Percentiles rank a stretch among this genome's conserved stretches.
Conservation (phyloP, 106 monocot genomes). For the Posidonia australis region DNA sequence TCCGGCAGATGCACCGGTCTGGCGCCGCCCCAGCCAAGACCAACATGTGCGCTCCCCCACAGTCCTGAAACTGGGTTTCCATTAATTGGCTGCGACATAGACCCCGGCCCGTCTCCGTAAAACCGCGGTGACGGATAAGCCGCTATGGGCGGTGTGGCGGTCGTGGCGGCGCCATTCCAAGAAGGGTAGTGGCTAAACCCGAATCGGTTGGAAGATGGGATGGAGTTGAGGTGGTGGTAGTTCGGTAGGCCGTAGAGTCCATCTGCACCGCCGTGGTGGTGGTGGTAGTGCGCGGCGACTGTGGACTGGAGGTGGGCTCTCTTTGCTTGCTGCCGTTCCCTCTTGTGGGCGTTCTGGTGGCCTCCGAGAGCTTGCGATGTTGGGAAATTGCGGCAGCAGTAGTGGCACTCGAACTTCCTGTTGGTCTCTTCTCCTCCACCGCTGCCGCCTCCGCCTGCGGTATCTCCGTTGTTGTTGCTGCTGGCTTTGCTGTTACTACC, state of each 20-base stretch:
- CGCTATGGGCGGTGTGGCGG: neutral
- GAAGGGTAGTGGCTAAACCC: slow-evolving; percentile 1
- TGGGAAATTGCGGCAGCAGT: slow-evolving; percentile 88
- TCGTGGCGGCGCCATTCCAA: neutral
- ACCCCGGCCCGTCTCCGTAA: slow-evolving; percentile 6
- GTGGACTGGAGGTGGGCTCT: slow-evolving; percentile 67
- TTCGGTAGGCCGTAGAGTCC: slow-evolving; percentile 61
- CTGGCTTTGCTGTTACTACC: neutral
- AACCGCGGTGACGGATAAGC: neutral
- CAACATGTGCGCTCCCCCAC: slow-evolving; percentile 10
- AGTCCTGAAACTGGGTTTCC: slow-evolving; percentile 17
- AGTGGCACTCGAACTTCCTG: slow-evolving; percentile 89
- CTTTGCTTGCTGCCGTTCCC: slow-evolving; percentile 83
- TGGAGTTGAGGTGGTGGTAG: slow-evolving; percentile 22
- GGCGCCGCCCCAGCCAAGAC: neutral
- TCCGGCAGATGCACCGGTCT: neutral
- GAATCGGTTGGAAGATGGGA: slow-evolving; percentile 15
- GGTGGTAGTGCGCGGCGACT: slow-evolving; percentile 18
- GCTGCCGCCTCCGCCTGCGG: neutral
- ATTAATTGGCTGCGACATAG: slow-evolving; percentile 25
- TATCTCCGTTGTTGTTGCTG: neutral
- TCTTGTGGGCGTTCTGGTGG: slow-evolving; percentile 97
- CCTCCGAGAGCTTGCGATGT: slow-evolving; percentile 97
- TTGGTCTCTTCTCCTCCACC: neutral
- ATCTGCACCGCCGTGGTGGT: slow-evolving; percentile 44